phyloP scores from a whole-genome alignment of 1,284 basidiomycete genomes.

The Inonotus hispidus region DNA sequence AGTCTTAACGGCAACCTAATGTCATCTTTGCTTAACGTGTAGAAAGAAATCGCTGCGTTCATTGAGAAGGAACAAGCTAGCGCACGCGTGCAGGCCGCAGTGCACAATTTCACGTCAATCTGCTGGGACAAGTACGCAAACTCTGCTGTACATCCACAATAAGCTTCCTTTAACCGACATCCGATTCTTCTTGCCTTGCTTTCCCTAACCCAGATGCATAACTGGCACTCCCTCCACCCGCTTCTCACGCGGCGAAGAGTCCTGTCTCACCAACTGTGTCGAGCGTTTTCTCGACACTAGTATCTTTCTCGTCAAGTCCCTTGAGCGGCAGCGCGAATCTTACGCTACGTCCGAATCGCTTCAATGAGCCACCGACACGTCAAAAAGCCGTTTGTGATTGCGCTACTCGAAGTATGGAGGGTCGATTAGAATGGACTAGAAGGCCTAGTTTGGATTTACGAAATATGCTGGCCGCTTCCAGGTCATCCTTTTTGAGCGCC shows the following conservation, averaged over 20 bases:
- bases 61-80: slow-evolving; percentile 87
- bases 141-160: not conserved
- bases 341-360: slow-evolving; percentile 23
- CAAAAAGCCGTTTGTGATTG: not conserved
- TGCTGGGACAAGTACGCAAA: slow-evolving; percentile 87
- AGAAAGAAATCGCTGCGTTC: slow-evolving; percentile 85
- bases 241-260: slow-evolving; percentile 81
- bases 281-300: slow-evolving; percentile 94
- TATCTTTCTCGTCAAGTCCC: slow-evolving; percentile 77
- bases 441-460: not conserved
- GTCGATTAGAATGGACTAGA: not conserved
- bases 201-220: slow-evolving; percentile 58
- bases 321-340: slow-evolving; percentile 55
- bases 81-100: slow-evolving; percentile 67
- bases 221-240: slow-evolving; percentile 78
- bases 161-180: not conserved
- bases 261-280: slow-evolving; percentile 88
- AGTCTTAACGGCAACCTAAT: not conserved
- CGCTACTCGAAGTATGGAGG: not conserved
- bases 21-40: slow-evolving; percentile 15
- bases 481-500: not conserved
- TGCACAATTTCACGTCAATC: slow-evolving; percentile 68
- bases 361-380: slow-evolving; percentile 7
- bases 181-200: too few species aligned
- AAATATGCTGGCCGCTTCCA: too few species aligned